Evolutionary conservation across 768 basidiomycete species (phyloP).

Genomic region (Holtermannia corniformis): DNA sequence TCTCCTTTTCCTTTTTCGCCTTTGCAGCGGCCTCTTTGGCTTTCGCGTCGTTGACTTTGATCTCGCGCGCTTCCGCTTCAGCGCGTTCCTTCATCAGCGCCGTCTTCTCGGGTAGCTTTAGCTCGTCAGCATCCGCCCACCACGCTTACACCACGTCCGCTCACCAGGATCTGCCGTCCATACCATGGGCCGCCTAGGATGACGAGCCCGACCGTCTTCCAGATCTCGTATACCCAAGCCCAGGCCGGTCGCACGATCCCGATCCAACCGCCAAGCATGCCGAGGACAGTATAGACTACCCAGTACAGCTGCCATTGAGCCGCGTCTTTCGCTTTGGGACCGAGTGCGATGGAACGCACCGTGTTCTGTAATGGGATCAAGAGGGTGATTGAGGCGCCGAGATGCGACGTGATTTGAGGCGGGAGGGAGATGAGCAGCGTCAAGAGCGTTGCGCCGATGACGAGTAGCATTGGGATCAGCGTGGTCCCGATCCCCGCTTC

Average conservation of each 20-base stretch:
- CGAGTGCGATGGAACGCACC: constrained; percentile 1
- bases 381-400: constrained; percentile 17
- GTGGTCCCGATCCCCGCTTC: constrained; percentile 1
- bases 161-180: constrained; percentile 19
- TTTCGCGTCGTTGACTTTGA: constrained; percentile 7
- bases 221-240: constrained; percentile 14
- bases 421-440: constrained; percentile 10
- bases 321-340: constrained; percentile 4
- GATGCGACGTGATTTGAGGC: constrained; percentile 14
- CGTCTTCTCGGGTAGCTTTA: background rate
- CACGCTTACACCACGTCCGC: constrained; percentile 2
- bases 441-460: constrained; percentile 55
- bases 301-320: constrained; percentile 27
- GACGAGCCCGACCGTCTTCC: constrained; percentile 12
- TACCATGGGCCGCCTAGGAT: constrained; percentile 27
- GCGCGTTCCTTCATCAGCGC: background rate
- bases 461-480: constrained; percentile 61
- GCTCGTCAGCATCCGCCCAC: background rate
- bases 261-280: constrained; percentile 12
- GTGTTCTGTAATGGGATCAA: constrained; percentile 25
- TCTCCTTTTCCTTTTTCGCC: background rate
- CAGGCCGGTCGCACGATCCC: constrained; percentile 18
- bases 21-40: constrained; percentile 7
- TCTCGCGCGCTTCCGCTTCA: background rate
- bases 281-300: constrained; percentile 10